Evolutionary conservation across 179 eudicot species (phyloP).

Genomic region (Silene noctiflora): DNA sequence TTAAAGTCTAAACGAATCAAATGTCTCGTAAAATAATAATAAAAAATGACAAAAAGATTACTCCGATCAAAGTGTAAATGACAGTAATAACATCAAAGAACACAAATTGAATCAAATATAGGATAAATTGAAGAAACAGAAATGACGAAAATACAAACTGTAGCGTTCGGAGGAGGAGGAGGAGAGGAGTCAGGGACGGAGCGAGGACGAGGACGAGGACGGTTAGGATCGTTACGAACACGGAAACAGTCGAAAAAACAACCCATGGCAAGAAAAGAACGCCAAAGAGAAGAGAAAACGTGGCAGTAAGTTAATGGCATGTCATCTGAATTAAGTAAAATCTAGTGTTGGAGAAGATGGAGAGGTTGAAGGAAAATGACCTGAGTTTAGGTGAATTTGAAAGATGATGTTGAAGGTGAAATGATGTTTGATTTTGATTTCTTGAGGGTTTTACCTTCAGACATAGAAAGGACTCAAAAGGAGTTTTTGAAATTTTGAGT

Average conservation of each 20-base stretch:
- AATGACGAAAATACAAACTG: conserved; percentile 14
- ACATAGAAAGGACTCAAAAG: too few relatives aligned
- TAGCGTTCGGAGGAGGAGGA: conserved; percentile 1
- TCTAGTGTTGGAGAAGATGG: neutral
- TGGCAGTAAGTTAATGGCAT: conserved; percentile 34
- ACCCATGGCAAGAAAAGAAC: conserved; percentile 34
- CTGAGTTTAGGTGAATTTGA: conserved; percentile 6
- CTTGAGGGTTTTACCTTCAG: too few relatives aligned
- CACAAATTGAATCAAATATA: neutral
- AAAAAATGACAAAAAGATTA: neutral
- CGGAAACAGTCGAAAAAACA: conserved; percentile 52
- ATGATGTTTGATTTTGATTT: neutral
- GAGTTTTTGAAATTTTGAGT: neutral
- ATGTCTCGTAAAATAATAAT: neutral
- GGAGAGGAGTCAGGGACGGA: conserved; percentile 16
- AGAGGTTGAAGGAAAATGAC: conserved; percentile 3
- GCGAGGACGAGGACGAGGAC: conserved; percentile 17
- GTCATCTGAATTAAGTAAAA: conserved; percentile 14
- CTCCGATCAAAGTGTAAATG: neutral
- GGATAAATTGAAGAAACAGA: neutral
- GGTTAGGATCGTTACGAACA: conserved; percentile 21
- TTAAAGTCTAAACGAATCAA: too few relatives aligned
- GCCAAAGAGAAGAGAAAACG: conserved; percentile 35
- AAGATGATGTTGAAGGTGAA: too few relatives aligned
- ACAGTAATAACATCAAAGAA: neutral